Percentiles rank a stretch among this genome's conserved stretches.
These are phyloP conservation scores for Zizania palustris DNA, from an alignment of 202 grass and related monocot genomes.

Conservation along the genomic window DNA sequence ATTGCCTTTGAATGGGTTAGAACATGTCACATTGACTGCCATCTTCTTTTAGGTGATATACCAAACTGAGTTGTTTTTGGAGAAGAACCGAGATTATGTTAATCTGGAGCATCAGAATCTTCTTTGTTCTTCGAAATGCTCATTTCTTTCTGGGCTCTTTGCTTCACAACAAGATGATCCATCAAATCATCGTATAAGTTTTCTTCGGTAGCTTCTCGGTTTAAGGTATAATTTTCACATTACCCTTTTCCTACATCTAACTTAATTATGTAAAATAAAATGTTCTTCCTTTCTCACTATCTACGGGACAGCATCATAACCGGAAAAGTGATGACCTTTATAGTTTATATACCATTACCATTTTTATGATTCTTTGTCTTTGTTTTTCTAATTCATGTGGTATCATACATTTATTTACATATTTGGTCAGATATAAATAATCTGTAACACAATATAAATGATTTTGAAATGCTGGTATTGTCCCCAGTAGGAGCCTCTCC, in stretches of 20 bases:
- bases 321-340: constrained; percentile 6
- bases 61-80: constrained; percentile 79
- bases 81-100: constrained; percentile 85
- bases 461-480: neutral
- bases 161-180: constrained; percentile 59
- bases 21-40: constrained; percentile 33
- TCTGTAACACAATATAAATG: neutral
- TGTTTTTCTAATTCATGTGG: constrained; percentile 1
- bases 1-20: constrained; percentile 35
- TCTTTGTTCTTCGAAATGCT: constrained; percentile 77
- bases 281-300: constrained; percentile 6
- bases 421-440: constrained; percentile 9
- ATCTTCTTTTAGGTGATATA: constrained; percentile 64
- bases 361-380: constrained; percentile 29
- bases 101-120: constrained; percentile 66
- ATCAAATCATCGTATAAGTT: constrained; percentile 89
- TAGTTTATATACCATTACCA: constrained; percentile 21
- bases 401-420: constrained; percentile 18
- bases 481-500: too few relatives aligned
- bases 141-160: constrained; percentile 78
- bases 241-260: constrained; percentile 30
- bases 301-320: constrained; percentile 5
- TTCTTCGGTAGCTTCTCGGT: constrained; percentile 83
- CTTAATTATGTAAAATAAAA: constrained; percentile 20
- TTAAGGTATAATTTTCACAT: constrained; percentile 61